Percentiles rank a stretch among this genome's conserved stretches.
Conservation (phyloP, 1,284 basidiomycete genomes). For the Cerioporus squamosus region DNA sequence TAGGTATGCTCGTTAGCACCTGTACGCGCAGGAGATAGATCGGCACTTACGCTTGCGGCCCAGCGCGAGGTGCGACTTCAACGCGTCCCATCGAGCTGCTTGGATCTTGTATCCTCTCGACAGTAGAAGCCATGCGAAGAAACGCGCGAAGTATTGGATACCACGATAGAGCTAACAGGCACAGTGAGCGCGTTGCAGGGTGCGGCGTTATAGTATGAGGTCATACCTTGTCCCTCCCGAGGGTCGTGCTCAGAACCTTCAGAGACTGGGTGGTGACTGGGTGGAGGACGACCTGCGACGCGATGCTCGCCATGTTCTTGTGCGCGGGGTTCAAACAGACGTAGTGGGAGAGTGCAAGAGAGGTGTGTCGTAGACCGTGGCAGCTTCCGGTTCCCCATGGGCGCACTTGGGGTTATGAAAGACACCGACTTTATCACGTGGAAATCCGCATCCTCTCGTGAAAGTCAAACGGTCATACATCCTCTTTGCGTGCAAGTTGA, state of each 20-base stretch:
- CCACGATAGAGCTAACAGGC: slow-evolving; percentile 79
- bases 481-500: too few relatives aligned
- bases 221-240: slow-evolving; percentile 87
- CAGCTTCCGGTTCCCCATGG: slow-evolving; percentile 11
- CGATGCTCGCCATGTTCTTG: slow-evolving; percentile 59
- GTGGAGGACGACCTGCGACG: slow-evolving; percentile 84
- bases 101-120: slow-evolving; percentile 66
- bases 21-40: not conserved
- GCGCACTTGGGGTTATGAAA: slow-evolving; percentile 17
- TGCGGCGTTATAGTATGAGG: slow-evolving; percentile 12
- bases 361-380: not conserved
- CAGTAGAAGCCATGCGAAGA: slow-evolving; percentile 85
- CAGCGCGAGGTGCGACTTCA: slow-evolving; percentile 80
- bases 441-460: not conserved
- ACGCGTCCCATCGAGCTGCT: slow-evolving; percentile 75
- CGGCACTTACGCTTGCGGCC: slow-evolving; percentile 75
- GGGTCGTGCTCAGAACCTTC: slow-evolving; percentile 79
- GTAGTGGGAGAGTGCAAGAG: slow-evolving; percentile 2
- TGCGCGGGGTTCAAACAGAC: not conserved
- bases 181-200: slow-evolving; percentile 1
- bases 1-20: not conserved
- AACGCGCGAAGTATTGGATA: slow-evolving; percentile 90
- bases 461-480: too few relatives aligned
- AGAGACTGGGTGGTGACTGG: slow-evolving; percentile 78
- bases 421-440: slow-evolving; percentile 20